Conservation (phyloP, 2,329 filamentous ascomycete genomes). For the Fusarium tjaetaba region DNA sequence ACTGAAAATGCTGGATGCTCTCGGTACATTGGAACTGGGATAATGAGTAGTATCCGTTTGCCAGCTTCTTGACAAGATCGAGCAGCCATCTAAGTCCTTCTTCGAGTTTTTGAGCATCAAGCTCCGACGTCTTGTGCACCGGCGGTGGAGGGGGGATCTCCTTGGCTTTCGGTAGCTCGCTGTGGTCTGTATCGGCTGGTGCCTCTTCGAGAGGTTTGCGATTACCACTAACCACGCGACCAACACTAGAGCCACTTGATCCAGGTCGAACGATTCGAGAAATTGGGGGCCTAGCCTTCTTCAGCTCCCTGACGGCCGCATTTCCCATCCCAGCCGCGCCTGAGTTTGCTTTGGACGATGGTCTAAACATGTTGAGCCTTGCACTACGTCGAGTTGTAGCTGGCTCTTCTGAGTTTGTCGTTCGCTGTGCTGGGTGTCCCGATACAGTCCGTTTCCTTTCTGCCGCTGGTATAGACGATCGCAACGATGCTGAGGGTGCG, state of each 20-base stretch:
- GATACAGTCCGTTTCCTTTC: slow-evolving; percentile 94
- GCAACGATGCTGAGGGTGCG: slow-evolving; percentile 49
- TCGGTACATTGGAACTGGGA: slow-evolving; percentile 82
- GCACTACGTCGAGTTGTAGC: slow-evolving; percentile 71
- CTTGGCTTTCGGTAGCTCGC: slow-evolving; percentile 63
- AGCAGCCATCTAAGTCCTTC: slow-evolving; percentile 82
- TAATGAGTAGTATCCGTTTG: slow-evolving; percentile 79
- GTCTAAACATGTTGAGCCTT: slow-evolving; percentile 74
- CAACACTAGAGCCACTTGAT: slow-evolving; percentile 75
- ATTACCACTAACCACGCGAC: slow-evolving; percentile 89
- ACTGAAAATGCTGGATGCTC: slow-evolving; percentile 77
- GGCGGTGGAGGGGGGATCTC: slow-evolving; percentile 53
- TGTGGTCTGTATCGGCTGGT: slow-evolving; percentile 74
- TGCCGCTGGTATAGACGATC: slow-evolving; percentile 55
- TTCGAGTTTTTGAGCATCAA: slow-evolving; percentile 72
- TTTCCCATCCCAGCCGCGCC: slow-evolving; percentile 66
- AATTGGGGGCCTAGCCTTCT: slow-evolving; percentile 82
- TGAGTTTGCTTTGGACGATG: slow-evolving; percentile 73
- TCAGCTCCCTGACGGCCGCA: slow-evolving; percentile 74
- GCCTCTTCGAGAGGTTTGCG: slow-evolving; percentile 78
- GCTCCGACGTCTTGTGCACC: slow-evolving; percentile 54
- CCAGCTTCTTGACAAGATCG: slow-evolving; percentile 84
- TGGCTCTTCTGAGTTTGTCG: slow-evolving; percentile 67
- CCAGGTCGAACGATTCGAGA: slow-evolving; percentile 73
- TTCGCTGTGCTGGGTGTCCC: slow-evolving; percentile 73